phyloP scores from a whole-genome alignment of 2,329 filamentous ascomycete species.

The Penicillium capsulatum region DNA sequence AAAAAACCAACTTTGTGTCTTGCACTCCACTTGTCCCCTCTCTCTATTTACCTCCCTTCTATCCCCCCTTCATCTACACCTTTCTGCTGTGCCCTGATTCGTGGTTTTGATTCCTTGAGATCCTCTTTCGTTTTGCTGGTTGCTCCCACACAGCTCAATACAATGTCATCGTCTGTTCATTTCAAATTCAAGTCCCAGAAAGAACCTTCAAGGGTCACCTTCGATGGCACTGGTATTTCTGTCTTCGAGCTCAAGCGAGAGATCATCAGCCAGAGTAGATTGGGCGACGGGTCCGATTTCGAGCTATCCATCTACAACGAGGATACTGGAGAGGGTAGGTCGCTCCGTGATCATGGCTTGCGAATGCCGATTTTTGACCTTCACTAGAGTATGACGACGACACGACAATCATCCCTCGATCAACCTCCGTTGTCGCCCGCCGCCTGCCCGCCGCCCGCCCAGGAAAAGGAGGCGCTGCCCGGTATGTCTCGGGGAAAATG shows the following conservation, averaged over 20 bases:
- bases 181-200: slow-evolving; percentile 99
- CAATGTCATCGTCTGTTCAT: slow-evolving; percentile 94
- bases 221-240: slow-evolving; percentile 95
- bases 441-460: slow-evolving; percentile 78
- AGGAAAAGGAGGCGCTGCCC: slow-evolving; percentile 82
- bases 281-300: slow-evolving; percentile 94
- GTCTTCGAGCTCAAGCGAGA: slow-evolving; percentile 98
- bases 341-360: not conserved
- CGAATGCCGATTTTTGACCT: slow-evolving; percentile 24
- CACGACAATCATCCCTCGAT: slow-evolving; percentile 92
- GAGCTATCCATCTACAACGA: slow-evolving; percentile 92
- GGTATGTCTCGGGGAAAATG: slow-evolving; percentile 96
- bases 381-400: slow-evolving; percentile 88
- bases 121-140: slow-evolving; percentile 16
- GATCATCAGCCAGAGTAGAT: slow-evolving; percentile 88
- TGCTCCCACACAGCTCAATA: slow-evolving; percentile 40
- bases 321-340: slow-evolving; percentile 81
- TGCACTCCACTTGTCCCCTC: slow-evolving; percentile 1
- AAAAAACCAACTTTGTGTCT: slow-evolving; percentile 9
- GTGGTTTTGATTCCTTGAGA: slow-evolving; percentile 13
- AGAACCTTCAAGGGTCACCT: slow-evolving; percentile 88
- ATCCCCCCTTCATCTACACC: slow-evolving; percentile 13
- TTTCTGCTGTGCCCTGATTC: not conserved
- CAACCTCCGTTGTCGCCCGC: slow-evolving; percentile 86
- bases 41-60: slow-evolving; percentile 1